Evolutionary conservation across 2,329 filamentous ascomycete genomes (phyloP), one percentile per base, ranked within the genome.

Genomic region (Colletotrichum magnum): DNA sequence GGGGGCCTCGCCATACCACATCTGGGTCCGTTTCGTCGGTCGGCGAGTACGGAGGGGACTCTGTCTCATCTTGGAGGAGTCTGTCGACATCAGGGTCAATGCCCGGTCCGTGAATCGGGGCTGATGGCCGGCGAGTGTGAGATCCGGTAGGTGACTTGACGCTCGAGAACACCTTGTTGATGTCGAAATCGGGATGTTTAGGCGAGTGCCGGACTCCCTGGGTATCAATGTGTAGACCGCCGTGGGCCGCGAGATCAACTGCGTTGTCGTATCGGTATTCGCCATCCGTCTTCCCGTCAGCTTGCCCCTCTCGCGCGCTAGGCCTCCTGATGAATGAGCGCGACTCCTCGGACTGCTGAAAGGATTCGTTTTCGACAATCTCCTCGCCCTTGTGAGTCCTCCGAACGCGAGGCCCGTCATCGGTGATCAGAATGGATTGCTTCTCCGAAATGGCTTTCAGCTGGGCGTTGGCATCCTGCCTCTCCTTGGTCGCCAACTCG

Each of bases 351-450:
- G 67, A 58, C 18, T 72, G 68, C n/a, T 80, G 69, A 45, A 81
- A 78, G n/a, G 81, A 85, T 41, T 97, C 94, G 53, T 92, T 90
- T 71, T 95, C 94, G 16, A 98, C 87, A 16, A 97, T 80, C 77
- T 98, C 96, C 68, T 98, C 95, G 13, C 96, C 96, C 80, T 98
- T 98, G 83, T 98, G 95, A 2, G 95, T 98, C 73, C 93, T 90
- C 75, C 94, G 89, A 65, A 98, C 91, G 3, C 94, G 90, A 4
- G 95, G 94, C 57, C 89, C 87, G 18, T 93, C 90, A 21, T 93
- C 89, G 15, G 94, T 89, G 69, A 95, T 90, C 41, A 97, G 87
- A 54, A 96, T 95, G 53, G 95, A 93, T 78, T 95, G 93, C 75
- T 94, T 93, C 76, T 96, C 93, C 0, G 90, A 90, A 70, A 90